Evolutionary conservation across 345 rosid species (phyloP).

Genomic region (Firmiana major): DNA sequence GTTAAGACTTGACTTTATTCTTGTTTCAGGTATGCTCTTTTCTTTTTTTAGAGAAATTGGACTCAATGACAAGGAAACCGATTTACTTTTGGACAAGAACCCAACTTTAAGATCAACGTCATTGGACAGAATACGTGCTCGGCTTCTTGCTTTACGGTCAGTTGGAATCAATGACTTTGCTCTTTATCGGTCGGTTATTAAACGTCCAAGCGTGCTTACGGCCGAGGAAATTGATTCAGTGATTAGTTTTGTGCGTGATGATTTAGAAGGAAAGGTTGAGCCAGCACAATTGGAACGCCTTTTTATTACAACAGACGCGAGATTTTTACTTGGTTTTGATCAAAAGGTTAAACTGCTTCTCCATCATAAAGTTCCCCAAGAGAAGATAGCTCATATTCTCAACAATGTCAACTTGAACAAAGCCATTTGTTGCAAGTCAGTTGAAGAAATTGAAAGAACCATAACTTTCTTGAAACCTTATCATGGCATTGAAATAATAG

Average conservation of each 20-base stretch:
- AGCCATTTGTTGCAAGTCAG: conserved; percentile 50
- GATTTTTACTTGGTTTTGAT: conserved; percentile 50
- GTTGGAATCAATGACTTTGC: conserved; percentile 23
- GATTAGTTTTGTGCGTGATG: conserved; percentile 33
- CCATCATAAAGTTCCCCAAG: conserved; percentile 43
- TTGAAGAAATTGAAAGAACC: conserved; percentile 55
- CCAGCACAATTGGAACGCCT: conserved; percentile 50
- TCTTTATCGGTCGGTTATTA: conserved; percentile 47
- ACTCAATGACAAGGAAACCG: conserved; percentile 32
- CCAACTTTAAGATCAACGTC: conserved; percentile 33
- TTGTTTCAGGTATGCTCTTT: conserved; percentile 38
- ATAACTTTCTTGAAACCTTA: conserved; percentile 50
- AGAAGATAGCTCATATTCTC: conserved; percentile 53
- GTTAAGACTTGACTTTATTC: neutral
- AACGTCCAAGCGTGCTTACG: conserved; percentile 43
- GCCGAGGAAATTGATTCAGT: conserved; percentile 47
- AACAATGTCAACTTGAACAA: conserved; percentile 56
- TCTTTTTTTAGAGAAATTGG: conserved; percentile 43
- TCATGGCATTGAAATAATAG: conserved; percentile 56
- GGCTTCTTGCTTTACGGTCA: no score
- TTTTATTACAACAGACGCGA: conserved; percentile 35
- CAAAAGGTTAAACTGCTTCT: conserved; percentile 50
- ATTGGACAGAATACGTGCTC: conserved; percentile 28
- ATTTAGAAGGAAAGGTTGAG: conserved; percentile 46
- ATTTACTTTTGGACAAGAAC: conserved; percentile 33